phyloP scores from a whole-genome alignment of 2,329 filamentous ascomycete species.

The Fonsecaea erecta region DNA sequence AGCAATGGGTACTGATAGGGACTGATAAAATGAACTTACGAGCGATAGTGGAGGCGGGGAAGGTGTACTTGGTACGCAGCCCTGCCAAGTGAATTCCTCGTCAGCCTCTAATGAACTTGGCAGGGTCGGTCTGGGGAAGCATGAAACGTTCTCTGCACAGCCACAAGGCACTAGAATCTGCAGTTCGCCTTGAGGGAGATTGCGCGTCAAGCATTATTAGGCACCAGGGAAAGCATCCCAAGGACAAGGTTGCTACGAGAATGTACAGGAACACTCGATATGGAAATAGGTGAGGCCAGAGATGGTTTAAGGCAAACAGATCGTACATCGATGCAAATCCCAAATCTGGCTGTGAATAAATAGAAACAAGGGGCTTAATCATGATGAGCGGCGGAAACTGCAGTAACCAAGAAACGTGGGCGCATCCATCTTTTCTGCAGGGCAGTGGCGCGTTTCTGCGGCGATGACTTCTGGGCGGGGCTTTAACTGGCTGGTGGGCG shows the following conservation, averaged over 20 bases:
- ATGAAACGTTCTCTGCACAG: conserved; percentile 14
- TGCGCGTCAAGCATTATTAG: neutral
- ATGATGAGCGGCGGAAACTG: neutral
- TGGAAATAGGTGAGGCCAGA: neutral
- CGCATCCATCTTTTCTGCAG: conserved; percentile 1
- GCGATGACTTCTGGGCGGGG: conserved; percentile 14
- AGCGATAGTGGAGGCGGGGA: no score
- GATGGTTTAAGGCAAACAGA: neutral
- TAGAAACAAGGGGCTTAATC: conserved; percentile 10
- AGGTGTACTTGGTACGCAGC: neutral
- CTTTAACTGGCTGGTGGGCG: conserved; percentile 4
- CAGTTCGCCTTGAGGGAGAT: conserved; percentile 5
- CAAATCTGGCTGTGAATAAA: conserved; percentile 12
- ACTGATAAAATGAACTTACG: neutral
- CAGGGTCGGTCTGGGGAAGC: conserved; percentile 6
- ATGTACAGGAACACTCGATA: neutral
- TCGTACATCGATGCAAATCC: conserved; percentile 9
- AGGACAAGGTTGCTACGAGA: no score
- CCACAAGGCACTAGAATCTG: conserved; percentile 11
- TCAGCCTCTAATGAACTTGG: conserved; percentile 1
- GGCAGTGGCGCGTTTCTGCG: conserved; percentile 14
- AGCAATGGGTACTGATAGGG: no score
- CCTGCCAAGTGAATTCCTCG: conserved; percentile 3
- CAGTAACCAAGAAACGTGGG: conserved; percentile 5
- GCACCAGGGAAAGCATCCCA: neutral